Base-by-base conservation (phyloP, 2,329 filamentous ascomycete genomes). In the Aspergillus viridinutans region DNA sequence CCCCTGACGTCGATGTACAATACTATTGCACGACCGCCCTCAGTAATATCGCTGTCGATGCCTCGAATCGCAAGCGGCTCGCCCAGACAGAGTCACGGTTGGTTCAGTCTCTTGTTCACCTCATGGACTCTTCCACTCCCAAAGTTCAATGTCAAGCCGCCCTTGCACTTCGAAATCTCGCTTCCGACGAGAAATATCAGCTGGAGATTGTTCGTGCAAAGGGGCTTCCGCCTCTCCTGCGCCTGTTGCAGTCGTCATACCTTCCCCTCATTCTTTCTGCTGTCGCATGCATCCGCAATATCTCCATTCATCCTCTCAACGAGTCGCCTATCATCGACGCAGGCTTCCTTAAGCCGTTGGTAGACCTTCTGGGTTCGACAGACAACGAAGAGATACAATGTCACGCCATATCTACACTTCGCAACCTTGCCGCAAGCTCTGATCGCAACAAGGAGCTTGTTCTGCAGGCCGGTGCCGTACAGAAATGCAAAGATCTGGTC, bases 341-440 rank as follows among this genome's bases (percentile, higher is more conserved):
- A 43, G 94, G 93, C 57, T 99, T 99, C 75, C 77, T 99, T 58
- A 92, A 92, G 72, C 94, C 94, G 0, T 78, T 99, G 55, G 94
- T 99, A 25, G 92, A 97, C 64, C 83, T 99, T 1, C 83, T 99
- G 7, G 93, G 94, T 52, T 95, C 92, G 9, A 97, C 92, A 0
- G 93, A 97, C 67, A 97, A 97, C 70, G 94, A 99, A 74, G 94
- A 99, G 72, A 99, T 99, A 52, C 94, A 99, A 73, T 99, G 94
- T 71, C 94, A 99, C 71, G 94, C 94, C 56, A 99, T 99, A 63
- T 97, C 94, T 4, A 99, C 94, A 0, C 83, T 99, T 50, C 87
- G 94, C 61, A 99, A 99, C 69, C 82, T 99, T 57, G 94, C 94
- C 6, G 94, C 94, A 55, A 97, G 92, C 76, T 97, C 93, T 7